Percentiles rank a stretch among this genome's conserved stretches.
phyloP scores from a whole-genome alignment of 2,329 filamentous ascomycete genomes.

The Microdochium paspali region DNA sequence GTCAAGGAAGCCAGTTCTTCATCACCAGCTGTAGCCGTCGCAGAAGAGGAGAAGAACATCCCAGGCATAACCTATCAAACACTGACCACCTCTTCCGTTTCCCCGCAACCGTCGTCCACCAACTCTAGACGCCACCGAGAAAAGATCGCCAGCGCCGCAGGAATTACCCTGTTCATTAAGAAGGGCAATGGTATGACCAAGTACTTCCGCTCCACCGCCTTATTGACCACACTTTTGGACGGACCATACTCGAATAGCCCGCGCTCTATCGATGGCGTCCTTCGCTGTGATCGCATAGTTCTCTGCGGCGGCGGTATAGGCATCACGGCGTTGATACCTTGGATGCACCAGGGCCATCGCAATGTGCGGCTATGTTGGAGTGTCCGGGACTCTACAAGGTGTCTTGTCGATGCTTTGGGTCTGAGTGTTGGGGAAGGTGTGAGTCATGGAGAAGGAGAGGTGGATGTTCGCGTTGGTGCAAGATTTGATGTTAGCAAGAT shows the following conservation, averaged over 20 bases:
- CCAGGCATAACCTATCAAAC: neutral
- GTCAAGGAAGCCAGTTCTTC: neutral
- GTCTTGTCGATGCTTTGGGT: neutral
- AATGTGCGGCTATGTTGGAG: neutral
- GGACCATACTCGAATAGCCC: conserved; percentile 25
- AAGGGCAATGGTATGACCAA: conserved; percentile 25
- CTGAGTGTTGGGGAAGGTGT: neutral
- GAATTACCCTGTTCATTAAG: conserved; percentile 25
- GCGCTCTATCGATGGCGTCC: conserved; percentile 12
- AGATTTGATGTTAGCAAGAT: neutral
- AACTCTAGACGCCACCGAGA: neutral
- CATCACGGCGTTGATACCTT: conserved; percentile 31
- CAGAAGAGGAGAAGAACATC: neutral
- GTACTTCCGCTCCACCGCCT: conserved; percentile 11
- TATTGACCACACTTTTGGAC: conserved; percentile 26
- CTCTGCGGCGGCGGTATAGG: conserved; percentile 37
- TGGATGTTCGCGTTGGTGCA: neutral
- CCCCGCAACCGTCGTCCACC: neutral
- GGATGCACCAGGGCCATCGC: neutral
- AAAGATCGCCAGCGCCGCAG: conserved; percentile 3
- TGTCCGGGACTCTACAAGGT: neutral
- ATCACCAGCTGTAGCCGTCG: neutral
- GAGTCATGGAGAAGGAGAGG: too few relatives aligned
- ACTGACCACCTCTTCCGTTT: neutral
- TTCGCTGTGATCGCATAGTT: conserved; percentile 16